Base-by-base conservation (phyloP, 495 filamentous ascomycete genomes). In the Hypoxylon crocopeplum region DNA sequence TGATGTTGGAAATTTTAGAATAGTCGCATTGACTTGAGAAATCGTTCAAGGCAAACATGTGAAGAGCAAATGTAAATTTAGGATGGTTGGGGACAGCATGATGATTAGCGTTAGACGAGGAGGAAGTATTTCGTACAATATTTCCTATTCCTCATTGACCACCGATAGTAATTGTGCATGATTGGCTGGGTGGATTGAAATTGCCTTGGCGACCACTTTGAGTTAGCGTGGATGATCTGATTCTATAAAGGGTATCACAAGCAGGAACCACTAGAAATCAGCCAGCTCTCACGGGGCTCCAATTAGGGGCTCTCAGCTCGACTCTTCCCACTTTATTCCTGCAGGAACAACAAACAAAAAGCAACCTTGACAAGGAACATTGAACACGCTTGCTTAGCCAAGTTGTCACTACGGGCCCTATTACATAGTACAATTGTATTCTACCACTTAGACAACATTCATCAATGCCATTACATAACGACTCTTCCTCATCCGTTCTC, bases 281-380 rank as follows among this genome's bases (percentile, higher is more conserved):
- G 32, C 37, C 39, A 46, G 32, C 37, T 39, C 41, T 34, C 33
- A 46, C 16, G 30, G 21, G 21, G 51, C 19, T 47, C 59, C 51
- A 62, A 63, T 68, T 17, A 52, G 29, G 54, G 17, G 29, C 29
- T 15, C 12, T 17, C 22, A 22, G 37, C 39, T 49, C 21, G 30
- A 17, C 36, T 38, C 7, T 39, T 30, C 11, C 10, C 25, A 56
- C 46, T 45, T 58, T 47, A 51, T 48, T 67, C 56, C 59, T 68
- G 64, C 64, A 68, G 64, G 64, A 64, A 68, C 64, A 60, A 56
- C 40, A 40, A 49, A 39, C 39, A 50, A 34, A 48, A 19, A 40
- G 33, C 7, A 46, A 19, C 48, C 40, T 13, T 39, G 17, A 22
- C 16, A 7, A 38, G n/a, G n/a, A n/a, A n/a, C n/a, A n/a, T n/a